Base-by-base conservation (phyloP, 164 flowering plant species). In the Buxus sempervirens region DNA sequence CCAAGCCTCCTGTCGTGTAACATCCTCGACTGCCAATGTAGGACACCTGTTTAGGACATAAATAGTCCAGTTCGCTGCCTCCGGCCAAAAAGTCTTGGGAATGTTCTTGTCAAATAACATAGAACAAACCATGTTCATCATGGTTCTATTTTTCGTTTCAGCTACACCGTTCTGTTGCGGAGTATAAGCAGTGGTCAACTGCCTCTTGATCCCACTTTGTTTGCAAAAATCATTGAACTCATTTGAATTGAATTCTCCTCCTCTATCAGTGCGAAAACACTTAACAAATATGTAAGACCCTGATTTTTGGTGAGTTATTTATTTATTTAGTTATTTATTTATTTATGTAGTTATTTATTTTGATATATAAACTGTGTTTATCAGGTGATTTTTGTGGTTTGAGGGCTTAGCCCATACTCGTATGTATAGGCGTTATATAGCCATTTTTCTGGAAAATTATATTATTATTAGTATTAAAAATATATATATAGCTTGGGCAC, bases 141-240 rank as follows among this genome's bases (percentile, higher is more conserved):
- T 22, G 12, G 55, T 41, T 54, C 55, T 57, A 25, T 67, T 67
- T 67, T 42, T 41, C 45, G 58, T 48, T 51, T 68, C 64, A 21
- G 61, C 45, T 21, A 70, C 60, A 21, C 74, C 73, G 15, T 70
- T 70, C 28, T 70, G 63, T 45, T 70, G 63, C 25, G 68, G 73
- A 25, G 58, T 62, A 58, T 63, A 70, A 32, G 62, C 28, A 20
- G 54, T 60, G 48, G 63, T 60, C 41, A 60, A n/a, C 45, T 45
- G 56, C 14, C 42, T 36, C 70, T 45, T 27, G 15, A 67, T 67
- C 26, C 62, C 73, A 27, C 41, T 41, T 64, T 71, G 41, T 64
- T 57, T 49, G 49, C 64, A 71, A 21, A 57, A 57, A 5, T 48
- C 25, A 22, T 58, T 68, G 60, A 73, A 60, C 22, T 51, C 65